Percentiles rank a stretch among this genome's conserved stretches.
Conservation (phyloP, 495 filamentous ascomycete species). For the Penicillium soppii region DNA sequence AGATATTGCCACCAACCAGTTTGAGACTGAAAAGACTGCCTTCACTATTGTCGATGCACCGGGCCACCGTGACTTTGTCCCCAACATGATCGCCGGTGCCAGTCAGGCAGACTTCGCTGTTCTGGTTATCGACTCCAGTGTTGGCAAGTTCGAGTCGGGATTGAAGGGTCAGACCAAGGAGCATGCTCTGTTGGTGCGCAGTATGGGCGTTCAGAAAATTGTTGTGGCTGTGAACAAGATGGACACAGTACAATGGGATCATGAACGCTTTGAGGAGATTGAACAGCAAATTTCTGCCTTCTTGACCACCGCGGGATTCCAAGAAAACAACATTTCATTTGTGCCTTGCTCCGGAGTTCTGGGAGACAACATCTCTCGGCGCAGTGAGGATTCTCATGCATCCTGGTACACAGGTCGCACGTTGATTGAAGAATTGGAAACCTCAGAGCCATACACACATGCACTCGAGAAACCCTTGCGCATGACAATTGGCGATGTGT, state of each 20-base stretch:
- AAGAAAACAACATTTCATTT: conserved; percentile 73
- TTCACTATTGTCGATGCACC: conserved; percentile 97
- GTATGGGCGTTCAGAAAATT: conserved; percentile 85
- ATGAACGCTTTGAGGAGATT: conserved; percentile 81
- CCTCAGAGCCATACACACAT: conserved; percentile 67
- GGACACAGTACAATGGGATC: conserved; percentile 77
- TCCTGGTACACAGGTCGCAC: conserved; percentile 80
- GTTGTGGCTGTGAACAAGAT: conserved; percentile 95
- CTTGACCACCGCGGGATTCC: conserved; percentile 77
- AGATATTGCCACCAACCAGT: conserved; percentile 91
- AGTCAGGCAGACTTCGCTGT: conserved; percentile 96
- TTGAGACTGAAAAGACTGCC: conserved; percentile 78
- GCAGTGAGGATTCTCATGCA: conserved; percentile 52
- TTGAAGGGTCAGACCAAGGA: conserved; percentile 94
- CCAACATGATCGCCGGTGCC: conserved; percentile 98
- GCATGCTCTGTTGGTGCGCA: conserved; percentile 84
- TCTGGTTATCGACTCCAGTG: conserved; percentile 85
- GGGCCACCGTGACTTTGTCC: conserved; percentile 92
- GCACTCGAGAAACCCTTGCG: conserved; percentile 78
- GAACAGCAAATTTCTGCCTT: conserved; percentile 80
- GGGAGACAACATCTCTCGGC: conserved; percentile 78
- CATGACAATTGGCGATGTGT: conserved; percentile 79
- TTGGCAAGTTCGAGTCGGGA: conserved; percentile 87
- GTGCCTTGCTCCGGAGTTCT: conserved; percentile 85
- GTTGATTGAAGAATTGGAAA: conserved; percentile 79